phyloP scores from a whole-genome alignment of 805 yeast genomes.

The Metschnikowia borealis region DNA sequence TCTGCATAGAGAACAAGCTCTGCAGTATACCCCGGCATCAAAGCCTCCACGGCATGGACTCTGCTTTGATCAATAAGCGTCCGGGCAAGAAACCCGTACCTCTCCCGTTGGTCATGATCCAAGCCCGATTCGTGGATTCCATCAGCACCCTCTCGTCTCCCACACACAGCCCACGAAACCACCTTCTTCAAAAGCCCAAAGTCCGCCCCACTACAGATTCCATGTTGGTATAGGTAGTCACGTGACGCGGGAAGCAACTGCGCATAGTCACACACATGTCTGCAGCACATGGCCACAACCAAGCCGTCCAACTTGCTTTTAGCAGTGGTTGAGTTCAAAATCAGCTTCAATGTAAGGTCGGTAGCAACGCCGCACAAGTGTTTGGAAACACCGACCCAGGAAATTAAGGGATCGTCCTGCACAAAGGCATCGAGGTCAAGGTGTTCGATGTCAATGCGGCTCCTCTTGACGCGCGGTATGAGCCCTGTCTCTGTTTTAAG shows the following conservation, averaged over 20 bases:
- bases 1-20: slow-evolving; percentile 58
- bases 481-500: slow-evolving; percentile 46
- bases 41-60: slow-evolving; percentile 39
- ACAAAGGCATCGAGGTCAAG: slow-evolving; percentile 49
- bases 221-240: slow-evolving; percentile 32
- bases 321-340: slow-evolving; percentile 35
- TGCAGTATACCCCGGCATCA: slow-evolving; percentile 37
- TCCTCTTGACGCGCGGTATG: slow-evolving; percentile 42
- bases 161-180: slow-evolving; percentile 89
- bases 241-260: slow-evolving; percentile 49
- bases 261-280: slow-evolving; percentile 74
- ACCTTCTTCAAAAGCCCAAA: slow-evolving; percentile 54
- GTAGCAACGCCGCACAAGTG: slow-evolving; percentile 95
- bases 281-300: slow-evolving; percentile 87
- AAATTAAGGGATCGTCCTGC: slow-evolving; percentile 11
- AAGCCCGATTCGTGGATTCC: slow-evolving; percentile 47
- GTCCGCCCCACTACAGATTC: slow-evolving; percentile 30
- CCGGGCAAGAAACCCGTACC: slow-evolving; percentile 65
- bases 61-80: slow-evolving; percentile 74
- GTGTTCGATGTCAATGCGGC: slow-evolving; percentile 79
- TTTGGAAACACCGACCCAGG: slow-evolving; percentile 65
- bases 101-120: slow-evolving; percentile 44
- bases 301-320: slow-evolving; percentile 45
- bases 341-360: slow-evolving; percentile 70
- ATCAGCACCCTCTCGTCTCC: slow-evolving; percentile 42